These are phyloP conservation scores for Ocimum tenuiflorum DNA, from an alignment of 257 asterid genomes.

Conservation along the genomic window DNA sequence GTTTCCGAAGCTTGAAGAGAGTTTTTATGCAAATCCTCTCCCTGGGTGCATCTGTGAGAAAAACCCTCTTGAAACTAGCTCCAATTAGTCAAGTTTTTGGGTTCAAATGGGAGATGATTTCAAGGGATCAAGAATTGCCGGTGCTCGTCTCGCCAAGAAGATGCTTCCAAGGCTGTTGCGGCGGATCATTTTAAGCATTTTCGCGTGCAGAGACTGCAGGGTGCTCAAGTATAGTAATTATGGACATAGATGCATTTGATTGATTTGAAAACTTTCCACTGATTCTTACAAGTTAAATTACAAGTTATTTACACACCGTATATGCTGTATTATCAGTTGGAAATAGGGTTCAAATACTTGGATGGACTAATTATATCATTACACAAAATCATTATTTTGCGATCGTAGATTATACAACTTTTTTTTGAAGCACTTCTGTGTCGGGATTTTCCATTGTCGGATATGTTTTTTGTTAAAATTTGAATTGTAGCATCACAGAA, in stretches of 20 bases:
- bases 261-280: slow-evolving; percentile 26
- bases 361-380: slow-evolving; percentile 4
- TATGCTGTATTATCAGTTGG: slow-evolving; percentile 8
- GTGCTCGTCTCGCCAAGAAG: neutral
- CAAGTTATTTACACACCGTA: slow-evolving; percentile 17
- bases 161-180: neutral
- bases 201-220: slow-evolving; percentile 16
- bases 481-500: neutral
- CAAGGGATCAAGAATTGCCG: slow-evolving; percentile 13
- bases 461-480: no score
- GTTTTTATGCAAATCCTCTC: slow-evolving; percentile 85
- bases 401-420: neutral
- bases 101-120: slow-evolving; percentile 5
- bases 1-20: slow-evolving; percentile 87
- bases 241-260: slow-evolving; percentile 16
- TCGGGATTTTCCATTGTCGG: neutral
- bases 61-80: slow-evolving; percentile 29
- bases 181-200: neutral
- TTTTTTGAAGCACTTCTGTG: neutral
- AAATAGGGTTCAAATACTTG: slow-evolving; percentile 6
- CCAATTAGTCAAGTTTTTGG: slow-evolving; percentile 13
- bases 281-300: slow-evolving; percentile 14
- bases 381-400: slow-evolving; percentile 3
- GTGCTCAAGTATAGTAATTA: slow-evolving; percentile 18
- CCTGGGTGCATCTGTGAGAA: slow-evolving; percentile 88